Evolutionary conservation across 805 yeast species (phyloP), one percentile per base, ranked within the genome.

Genomic region (Kurtzmaniella fragi): DNA sequence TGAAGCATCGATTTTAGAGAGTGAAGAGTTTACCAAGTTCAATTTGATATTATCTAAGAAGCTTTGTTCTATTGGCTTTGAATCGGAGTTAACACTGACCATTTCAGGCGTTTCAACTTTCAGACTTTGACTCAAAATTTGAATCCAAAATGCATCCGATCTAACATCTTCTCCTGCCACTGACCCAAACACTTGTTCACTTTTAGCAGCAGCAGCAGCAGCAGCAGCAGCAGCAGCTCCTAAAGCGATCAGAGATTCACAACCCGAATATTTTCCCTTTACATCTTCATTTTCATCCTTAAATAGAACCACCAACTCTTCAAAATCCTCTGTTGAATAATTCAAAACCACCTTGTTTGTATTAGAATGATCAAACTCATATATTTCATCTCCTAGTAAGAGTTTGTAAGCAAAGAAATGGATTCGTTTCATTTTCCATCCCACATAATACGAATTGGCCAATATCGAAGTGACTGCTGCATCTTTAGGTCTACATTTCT

Each of bases 401-500:
- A 36, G 25, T n/a, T 29, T 28, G 28, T 29, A 36, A 14, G 32
- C 31, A 8, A 36, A 17, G 5, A 14, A 12, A 23, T 36, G 39
- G 28, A 36, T 29, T 14, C 23, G 11, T 8, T 15, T 14, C 11
- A 20, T 20, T 15, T 17, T 29, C 39, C 39, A 36, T 3, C 34
- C 15, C 10, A 13, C 9, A 14, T 17, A 17, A 14, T 28, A 36
- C 11, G 34, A 10, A 8, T 17, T 13, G 30, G 34, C 17, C 20
- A 36, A 31, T 6, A 29, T 17, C 6, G 15, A n/a, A 7, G 30
- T n/a, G 3, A 36, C 34, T n/a, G 17, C n/a, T 13, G 11, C 9
- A 16, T 15, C 30, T n/a, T 10, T 8, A 6, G 11, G 15, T 16
- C 34, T 36, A 8, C 17, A 11, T 12, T 17, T 14, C 14, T 11